Percentiles rank a stretch among this genome's conserved stretches.
phyloP scores from a whole-genome alignment of 257 asterid genomes.

The Euphrasia confusa region DNA sequence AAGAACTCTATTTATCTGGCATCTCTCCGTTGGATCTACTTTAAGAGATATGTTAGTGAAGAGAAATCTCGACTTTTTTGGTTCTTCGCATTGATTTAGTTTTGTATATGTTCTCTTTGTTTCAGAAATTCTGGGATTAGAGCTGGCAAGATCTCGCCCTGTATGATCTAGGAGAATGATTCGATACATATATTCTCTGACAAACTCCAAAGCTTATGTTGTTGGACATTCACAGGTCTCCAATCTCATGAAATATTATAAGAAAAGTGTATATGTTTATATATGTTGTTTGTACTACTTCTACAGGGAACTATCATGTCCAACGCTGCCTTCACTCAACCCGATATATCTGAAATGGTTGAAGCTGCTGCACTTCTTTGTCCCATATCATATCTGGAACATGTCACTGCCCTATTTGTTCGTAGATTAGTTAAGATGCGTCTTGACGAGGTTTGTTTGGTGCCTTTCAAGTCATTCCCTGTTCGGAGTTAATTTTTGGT shows the following conservation, averaged over 20 bases:
- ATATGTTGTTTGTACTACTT: not conserved
- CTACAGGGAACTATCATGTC: constrained; percentile 93
- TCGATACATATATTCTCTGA: constrained; percentile 48
- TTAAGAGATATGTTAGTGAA: not conserved
- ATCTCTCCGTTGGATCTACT: too few relatives aligned
- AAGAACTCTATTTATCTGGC: not conserved
- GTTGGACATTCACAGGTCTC: constrained; percentile 97
- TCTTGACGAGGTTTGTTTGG: constrained; percentile 67
- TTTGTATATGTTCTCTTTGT: constrained; percentile 20
- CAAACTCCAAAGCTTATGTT: constrained; percentile 61
- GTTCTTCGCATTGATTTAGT: constrained; percentile 15
- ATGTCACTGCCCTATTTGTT: constrained; percentile 59
- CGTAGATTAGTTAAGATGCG: constrained; percentile 66
- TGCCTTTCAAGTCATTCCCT: constrained; percentile 20
- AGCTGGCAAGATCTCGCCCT: constrained; percentile 98
- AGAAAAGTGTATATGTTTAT: constrained; percentile 6
- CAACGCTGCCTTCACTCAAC: constrained; percentile 89
- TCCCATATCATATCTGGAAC: constrained; percentile 86
- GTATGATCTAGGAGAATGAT: constrained; percentile 80
- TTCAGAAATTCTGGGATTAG: constrained; percentile 96
- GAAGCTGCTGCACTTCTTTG: constrained; percentile 94
- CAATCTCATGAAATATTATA: constrained; percentile 18
- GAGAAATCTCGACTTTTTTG: not conserved
- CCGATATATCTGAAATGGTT: constrained; percentile 72
- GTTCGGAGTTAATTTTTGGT: constrained; percentile 18